Conservation (phyloP, 2,329 filamentous ascomycete genomes). For the Stromatinia cepivora region DNA sequence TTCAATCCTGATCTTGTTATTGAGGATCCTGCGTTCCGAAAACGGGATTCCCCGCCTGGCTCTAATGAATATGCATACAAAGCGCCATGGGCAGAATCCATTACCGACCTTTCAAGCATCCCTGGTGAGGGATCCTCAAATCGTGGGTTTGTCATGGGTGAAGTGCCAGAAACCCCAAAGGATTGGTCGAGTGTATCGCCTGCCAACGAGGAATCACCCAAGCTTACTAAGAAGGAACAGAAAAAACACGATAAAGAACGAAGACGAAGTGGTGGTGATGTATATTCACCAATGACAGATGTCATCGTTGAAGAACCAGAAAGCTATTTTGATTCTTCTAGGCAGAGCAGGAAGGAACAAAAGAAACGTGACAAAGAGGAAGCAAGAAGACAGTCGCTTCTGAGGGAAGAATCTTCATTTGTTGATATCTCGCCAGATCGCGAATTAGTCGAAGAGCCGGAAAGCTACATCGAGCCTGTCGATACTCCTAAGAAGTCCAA, state of each 20-base stretch:
- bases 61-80: slow-evolving; percentile 53
- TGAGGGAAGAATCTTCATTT: slow-evolving; percentile 34
- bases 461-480: slow-evolving; percentile 37
- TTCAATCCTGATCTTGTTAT: slow-evolving; percentile 72
- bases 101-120: slow-evolving; percentile 45
- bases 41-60: slow-evolving; percentile 63
- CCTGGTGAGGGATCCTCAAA: slow-evolving; percentile 24
- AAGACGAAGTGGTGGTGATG: slow-evolving; percentile 36
- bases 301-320: slow-evolving; percentile 35
- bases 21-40: slow-evolving; percentile 62
- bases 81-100: slow-evolving; percentile 52
- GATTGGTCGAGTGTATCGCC: slow-evolving; percentile 42
- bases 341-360: slow-evolving; percentile 51
- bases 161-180: slow-evolving; percentile 47
- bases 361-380: slow-evolving; percentile 50
- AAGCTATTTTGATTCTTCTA: slow-evolving; percentile 36
- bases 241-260: slow-evolving; percentile 48
- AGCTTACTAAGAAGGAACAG: slow-evolving; percentile 44
- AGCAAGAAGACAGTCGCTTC: slow-evolving; percentile 41
- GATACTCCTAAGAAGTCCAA: slow-evolving; percentile 38
- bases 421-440: slow-evolving; percentile 27
- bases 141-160: slow-evolving; percentile 50
- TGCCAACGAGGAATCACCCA: slow-evolving; percentile 40
- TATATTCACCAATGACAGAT: slow-evolving; percentile 27
- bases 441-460: slow-evolving; percentile 36